Evolutionary conservation across 176 grass and related monocot genomes (phyloP).

Genomic region (Zea luxurians): DNA sequence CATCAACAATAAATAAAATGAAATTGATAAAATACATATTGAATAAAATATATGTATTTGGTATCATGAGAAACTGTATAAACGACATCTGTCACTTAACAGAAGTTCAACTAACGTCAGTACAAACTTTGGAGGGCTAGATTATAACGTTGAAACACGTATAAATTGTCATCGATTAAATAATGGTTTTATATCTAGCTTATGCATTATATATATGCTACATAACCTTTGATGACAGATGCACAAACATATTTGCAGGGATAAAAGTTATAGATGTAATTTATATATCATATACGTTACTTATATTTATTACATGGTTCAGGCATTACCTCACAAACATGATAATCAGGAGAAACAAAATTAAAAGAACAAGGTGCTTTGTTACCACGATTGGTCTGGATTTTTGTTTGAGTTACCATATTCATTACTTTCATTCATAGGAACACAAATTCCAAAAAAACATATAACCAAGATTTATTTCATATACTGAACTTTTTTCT

Average conservation of each 20-base stretch:
- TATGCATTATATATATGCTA: neutral
- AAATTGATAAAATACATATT: neutral
- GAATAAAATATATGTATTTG: neutral
- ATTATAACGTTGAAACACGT: neutral
- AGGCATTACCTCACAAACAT: too few species aligned
- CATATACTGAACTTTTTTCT: too few species aligned
- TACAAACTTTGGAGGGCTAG: neutral
- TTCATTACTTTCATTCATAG: too few species aligned
- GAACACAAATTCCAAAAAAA: too few species aligned
- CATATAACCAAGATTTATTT: too few species aligned
- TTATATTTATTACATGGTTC: too few species aligned
- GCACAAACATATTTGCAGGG: neutral
- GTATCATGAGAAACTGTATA: fast-evolving
- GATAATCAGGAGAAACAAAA: too few species aligned
- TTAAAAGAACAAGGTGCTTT: too few species aligned
- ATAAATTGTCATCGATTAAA: neutral
- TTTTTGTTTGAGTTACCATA: too few species aligned
- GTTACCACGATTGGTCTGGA: too few species aligned
- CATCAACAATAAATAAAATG: neutral
- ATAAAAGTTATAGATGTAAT: too few species aligned
- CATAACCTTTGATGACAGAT: neutral
- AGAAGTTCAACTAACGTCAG: neutral
- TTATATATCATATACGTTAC: too few species aligned
- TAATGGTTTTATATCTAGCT: fast-evolving
- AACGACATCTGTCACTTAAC: fast-evolving